These are phyloP conservation scores for Copromyces sp. DNA, from an alignment of 495 filamentous ascomycete species.

Conservation along the genomic window DNA sequence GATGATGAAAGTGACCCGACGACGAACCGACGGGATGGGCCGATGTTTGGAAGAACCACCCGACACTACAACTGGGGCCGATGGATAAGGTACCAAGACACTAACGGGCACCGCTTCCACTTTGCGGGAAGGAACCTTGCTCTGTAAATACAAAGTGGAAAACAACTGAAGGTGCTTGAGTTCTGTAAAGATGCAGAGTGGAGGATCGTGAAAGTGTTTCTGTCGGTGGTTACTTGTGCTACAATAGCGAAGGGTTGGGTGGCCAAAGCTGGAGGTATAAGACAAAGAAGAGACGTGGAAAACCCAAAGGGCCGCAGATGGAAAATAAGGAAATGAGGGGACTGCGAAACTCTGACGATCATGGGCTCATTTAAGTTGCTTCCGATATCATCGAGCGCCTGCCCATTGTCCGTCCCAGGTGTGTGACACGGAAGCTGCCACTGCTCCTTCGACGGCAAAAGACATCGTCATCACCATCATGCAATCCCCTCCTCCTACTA, in stretches of 20 bases:
- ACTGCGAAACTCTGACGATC: conserved; percentile 22
- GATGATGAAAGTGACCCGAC: background rate
- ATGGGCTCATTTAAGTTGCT: conserved; percentile 11
- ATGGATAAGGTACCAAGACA: background rate
- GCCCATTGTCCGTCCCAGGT: background rate
- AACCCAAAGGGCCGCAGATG: background rate
- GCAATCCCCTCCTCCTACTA: background rate
- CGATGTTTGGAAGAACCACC: background rate
- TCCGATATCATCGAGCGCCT: background rate
- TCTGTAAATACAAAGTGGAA: background rate
- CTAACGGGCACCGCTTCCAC: background rate
- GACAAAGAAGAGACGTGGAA: background rate
- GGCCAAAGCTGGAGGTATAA: background rate
- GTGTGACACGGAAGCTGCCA: background rate
- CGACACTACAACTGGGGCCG: background rate
- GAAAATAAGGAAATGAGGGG: conserved; percentile 4
- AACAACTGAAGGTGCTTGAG: background rate
- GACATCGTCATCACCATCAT: background rate
- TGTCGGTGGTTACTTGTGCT: background rate
- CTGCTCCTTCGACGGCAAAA: background rate
- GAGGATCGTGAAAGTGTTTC: background rate
- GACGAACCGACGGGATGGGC: background rate
- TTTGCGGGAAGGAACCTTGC: background rate
- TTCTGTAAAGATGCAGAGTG: background rate
- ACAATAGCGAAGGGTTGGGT: background rate